Evolutionary conservation across 208 protist species (phyloP), one percentile per base, ranked within the genome.

Genomic region (Blechomonas ayalai): DNA sequence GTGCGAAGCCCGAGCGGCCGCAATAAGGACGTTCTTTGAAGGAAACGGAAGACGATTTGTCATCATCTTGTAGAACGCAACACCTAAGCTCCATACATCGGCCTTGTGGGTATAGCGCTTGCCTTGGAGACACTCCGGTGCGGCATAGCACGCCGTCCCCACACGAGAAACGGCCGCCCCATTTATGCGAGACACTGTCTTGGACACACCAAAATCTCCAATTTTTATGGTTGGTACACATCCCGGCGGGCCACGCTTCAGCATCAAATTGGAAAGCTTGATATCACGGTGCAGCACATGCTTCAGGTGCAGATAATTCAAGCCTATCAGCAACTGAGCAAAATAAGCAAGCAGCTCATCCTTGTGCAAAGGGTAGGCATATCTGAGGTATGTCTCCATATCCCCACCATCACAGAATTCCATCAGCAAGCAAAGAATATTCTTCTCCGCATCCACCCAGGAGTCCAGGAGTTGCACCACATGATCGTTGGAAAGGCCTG

Each of bases 381-480:
- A 20, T 2, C 25, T 0, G 22, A 85, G 28, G 43, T 72, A 73
- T 0, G 59, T 29, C 20, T 62, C 61, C 37, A 86, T 42, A 34
- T 83, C 67, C 2, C 82, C 76, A 10, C 59, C 57, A 27, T 87
- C 59, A 56, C 82, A 91, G 45, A 85, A 91, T 43, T 91, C 82
- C 45, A 84, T 54, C 31, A 85, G 28, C 29, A 90, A 67, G 39
- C 60, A 82, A n/a, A 79, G 53, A 8, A 48, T 64, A 0, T 29
- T 34, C 27, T 73, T 58, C 4, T 28, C 13, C 10, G 38, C 28
- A 19, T 82, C 71, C n/a, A 72, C 38, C 77, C 77, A 91, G 15
- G 55, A 37, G 26, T 75, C 52, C 47, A 63, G 55, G 9, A 77
- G 44, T 3, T 51, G 48, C n/a, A 82, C 69, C 4, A 81, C 73